phyloP scores from a whole-genome alignment of 164 flowering plant species.

The Berberis vulgaris region DNA sequence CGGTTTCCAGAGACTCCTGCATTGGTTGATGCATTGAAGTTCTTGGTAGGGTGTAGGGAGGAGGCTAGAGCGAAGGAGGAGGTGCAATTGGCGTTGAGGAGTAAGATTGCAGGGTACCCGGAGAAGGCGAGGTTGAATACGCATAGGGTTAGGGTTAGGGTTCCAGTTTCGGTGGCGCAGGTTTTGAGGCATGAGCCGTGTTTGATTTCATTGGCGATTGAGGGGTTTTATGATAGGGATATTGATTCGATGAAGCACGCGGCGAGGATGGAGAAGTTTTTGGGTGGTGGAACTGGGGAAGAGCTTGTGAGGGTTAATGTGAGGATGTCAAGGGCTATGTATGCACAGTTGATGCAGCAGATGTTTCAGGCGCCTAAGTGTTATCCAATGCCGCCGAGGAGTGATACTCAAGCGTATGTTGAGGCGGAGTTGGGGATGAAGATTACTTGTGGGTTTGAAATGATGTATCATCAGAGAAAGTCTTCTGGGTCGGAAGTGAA shows the following conservation, averaged over 20 bases:
- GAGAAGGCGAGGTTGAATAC: conserved; percentile 47
- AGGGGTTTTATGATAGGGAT: conserved; percentile 86
- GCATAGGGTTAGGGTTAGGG: conserved; percentile 67
- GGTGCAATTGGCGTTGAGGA: conserved; percentile 46
- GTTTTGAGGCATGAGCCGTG: conserved; percentile 76
- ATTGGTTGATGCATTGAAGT: conserved; percentile 37
- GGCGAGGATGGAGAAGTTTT: conserved; percentile 73
- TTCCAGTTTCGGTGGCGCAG: conserved; percentile 73
- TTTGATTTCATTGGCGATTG: conserved; percentile 78
- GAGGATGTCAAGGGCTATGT: conserved; percentile 86
- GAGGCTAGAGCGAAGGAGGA: conserved; percentile 42
- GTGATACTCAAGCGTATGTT: conserved; percentile 29
- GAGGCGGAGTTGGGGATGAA: conserved; percentile 96
- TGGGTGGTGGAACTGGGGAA: conserved; percentile 42
- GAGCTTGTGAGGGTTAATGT: conserved; percentile 56
- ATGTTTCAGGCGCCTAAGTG: conserved; percentile 78
- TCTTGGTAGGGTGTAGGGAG: conserved; percentile 12
- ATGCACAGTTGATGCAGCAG: conserved; percentile 84
- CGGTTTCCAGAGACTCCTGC: conserved; percentile 28
- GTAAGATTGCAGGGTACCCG: conserved; percentile 49
- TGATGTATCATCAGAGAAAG: conserved; percentile 72
- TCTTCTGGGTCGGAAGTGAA: conserved; percentile 54
- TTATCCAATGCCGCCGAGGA: conserved; percentile 59
- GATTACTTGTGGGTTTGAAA: conserved; percentile 92
- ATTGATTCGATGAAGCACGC: conserved; percentile 84